Evolutionary conservation across 169 alveolate species (phyloP).

Genomic region (Neospora caninum): DNA sequence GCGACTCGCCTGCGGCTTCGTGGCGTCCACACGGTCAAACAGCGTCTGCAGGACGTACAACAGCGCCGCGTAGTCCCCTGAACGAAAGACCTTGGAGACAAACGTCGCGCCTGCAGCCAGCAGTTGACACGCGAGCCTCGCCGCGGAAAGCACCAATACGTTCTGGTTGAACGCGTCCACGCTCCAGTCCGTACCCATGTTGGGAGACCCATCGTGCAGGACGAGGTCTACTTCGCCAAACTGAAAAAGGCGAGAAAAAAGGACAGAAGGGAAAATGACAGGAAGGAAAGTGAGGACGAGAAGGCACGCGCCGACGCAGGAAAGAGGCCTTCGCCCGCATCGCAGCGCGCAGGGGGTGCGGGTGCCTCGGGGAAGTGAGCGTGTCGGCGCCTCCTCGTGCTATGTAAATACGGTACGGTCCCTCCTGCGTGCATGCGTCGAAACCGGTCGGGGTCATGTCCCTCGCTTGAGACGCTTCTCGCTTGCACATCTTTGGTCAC

Average conservation of each 20-base stretch:
- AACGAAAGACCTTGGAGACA: constrained; percentile 93
- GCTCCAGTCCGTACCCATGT: constrained; percentile 98
- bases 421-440: too few relatives aligned
- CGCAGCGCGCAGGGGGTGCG: too few relatives aligned
- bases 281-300: neutral
- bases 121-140: constrained; percentile 92
- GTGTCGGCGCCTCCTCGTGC: too few relatives aligned
- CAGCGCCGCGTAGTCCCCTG: constrained; percentile 96
- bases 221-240: constrained; percentile 97
- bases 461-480: too few relatives aligned
- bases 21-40: constrained; percentile 95
- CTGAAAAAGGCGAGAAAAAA: constrained; percentile 47
- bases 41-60: constrained; percentile 96
- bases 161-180: constrained; percentile 98
- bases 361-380: too few relatives aligned
- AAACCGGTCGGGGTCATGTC: too few relatives aligned
- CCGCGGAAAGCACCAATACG: constrained; percentile 93
- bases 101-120: constrained; percentile 86
- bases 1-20: constrained; percentile 98
- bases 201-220: constrained; percentile 99
- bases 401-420: too few relatives aligned
- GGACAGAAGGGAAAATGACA: neutral
- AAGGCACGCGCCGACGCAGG: too few relatives aligned
- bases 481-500: too few relatives aligned
- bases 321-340: too few relatives aligned